Percentiles rank a stretch among this genome's conserved stretches.
phyloP scores from a whole-genome alignment of 306 rosid species.

The Astragalus membranaceus region DNA sequence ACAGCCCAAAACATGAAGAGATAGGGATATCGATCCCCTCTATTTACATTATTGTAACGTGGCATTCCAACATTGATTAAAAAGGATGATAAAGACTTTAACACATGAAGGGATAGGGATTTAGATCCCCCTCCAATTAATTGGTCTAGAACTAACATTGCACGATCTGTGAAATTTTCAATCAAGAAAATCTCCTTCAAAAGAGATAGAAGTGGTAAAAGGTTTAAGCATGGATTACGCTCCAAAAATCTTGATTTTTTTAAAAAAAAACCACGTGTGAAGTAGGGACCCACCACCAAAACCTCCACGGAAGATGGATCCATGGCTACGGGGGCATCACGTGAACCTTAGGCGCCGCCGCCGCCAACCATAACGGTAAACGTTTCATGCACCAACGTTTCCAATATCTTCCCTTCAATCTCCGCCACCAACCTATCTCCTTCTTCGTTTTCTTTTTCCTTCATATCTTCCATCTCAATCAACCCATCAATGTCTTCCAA shows the following conservation, averaged over 20 bases:
- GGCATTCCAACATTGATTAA: no score
- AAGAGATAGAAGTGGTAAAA: neutral
- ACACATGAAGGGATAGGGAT: no score
- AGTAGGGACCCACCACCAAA: conserved; percentile 9
- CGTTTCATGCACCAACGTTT: conserved; percentile 60
- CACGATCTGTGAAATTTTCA: no score
- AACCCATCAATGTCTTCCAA: conserved; percentile 72
- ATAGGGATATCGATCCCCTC: no score
- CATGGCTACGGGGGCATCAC: conserved; percentile 28
- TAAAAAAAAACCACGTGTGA: neutral
- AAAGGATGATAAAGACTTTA: no score
- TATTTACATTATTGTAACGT: no score
- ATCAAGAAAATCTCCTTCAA: no score
- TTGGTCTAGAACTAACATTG: no score
- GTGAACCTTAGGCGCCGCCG: conserved; percentile 27
- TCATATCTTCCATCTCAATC: conserved; percentile 54
- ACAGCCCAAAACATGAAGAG: neutral
- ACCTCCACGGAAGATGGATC: conserved; percentile 15
- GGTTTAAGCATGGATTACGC: conserved; percentile 26
- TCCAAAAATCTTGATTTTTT: conserved; percentile 4
- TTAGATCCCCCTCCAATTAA: no score
- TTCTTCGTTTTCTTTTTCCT: conserved; percentile 20
- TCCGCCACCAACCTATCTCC: conserved; percentile 54
- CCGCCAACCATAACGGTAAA: conserved; percentile 18
- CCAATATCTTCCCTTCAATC: conserved; percentile 46